Conservation (phyloP, 805 yeast genomes). For the Teunomyces barrocoloradensis region DNA sequence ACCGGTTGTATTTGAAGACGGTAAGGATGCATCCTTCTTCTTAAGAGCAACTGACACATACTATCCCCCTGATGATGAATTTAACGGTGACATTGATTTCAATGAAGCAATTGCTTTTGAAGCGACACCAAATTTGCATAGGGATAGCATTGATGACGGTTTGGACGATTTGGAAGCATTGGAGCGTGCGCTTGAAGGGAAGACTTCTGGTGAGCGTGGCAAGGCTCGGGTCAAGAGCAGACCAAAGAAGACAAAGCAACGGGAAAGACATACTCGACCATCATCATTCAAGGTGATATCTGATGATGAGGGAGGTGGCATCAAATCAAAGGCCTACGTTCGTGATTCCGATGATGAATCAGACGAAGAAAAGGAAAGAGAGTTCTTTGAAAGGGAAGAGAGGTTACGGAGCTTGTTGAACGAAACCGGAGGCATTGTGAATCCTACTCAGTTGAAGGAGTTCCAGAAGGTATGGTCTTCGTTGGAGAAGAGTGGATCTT, state of each 20-base stretch:
- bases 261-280: conserved; percentile 15
- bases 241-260: conserved; percentile 4
- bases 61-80: conserved; percentile 13
- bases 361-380: conserved; percentile 52
- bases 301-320: conserved; percentile 23
- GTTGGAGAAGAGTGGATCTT: conserved; percentile 13
- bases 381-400: conserved; percentile 57
- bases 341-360: conserved; percentile 63
- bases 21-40: conserved; percentile 34
- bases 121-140: conserved; percentile 7
- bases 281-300: conserved; percentile 27
- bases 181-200: conserved; percentile 17
- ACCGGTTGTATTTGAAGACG: conserved; percentile 34
- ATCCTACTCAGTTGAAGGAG: conserved; percentile 29
- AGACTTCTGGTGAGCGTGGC: conserved; percentile 14
- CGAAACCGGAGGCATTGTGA: conserved; percentile 38
- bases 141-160: conserved; percentile 8
- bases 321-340: conserved; percentile 53
- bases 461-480: conserved; percentile 31
- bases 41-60: conserved; percentile 24
- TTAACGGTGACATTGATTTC: conserved; percentile 19
- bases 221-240: conserved; percentile 23
- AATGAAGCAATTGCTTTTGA: conserved; percentile 22
- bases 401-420: conserved; percentile 40
- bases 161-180: conserved; percentile 40